Base-by-base conservation (phyloP, 202 grass and related monocot genomes). In the Setaria italica region DNA sequence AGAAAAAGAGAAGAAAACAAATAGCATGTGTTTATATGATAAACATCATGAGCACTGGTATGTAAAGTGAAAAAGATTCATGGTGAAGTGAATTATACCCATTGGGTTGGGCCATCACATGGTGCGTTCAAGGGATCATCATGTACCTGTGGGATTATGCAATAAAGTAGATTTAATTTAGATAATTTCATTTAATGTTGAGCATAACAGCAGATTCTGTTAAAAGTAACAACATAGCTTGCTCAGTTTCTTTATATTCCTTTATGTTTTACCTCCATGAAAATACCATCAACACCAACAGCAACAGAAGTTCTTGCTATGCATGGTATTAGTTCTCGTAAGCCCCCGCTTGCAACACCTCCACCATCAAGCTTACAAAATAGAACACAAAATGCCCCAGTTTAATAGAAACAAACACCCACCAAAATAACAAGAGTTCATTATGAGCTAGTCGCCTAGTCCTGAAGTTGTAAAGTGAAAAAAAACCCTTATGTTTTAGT, bases 91-190 rank as follows among this genome's bases (percentile, higher is more conserved):
- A 33, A 79, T 85, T 32, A 60, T 90, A 98, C 93, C 96, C 96
- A 98, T 86, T 98, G 96, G 68, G 96, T 98, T 74, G 96, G 96
- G 59, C 93, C 96, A 30, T 98, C 96, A n/a, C 92, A 94, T 72
- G 96, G 96, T 65, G 96, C 92, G 67, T 81, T 91, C 80, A 98
- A 30, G 50, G 96, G 96, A 85, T 98, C 88, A 80, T 98, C 93
- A 63, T 95, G 96, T 74, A 98, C 96, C 96, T 98, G 37, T 71
- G n/a, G 11, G 25, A 68, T 77, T 55, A 62, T 78, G 41, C 29
- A 43, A 81, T 57, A 71, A 74, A 69, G n/a, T 14, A 76, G 60
- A 74, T 49, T 76, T 53, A 60, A 32, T 25, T n/a, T 41, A 49
- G 30, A 56, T 49, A 58, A 34, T 82, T 57, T 17, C 11, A 54